A percentile compares a stretch with the other conserved stretches of the same genome.
Evolutionary conservation across 2,329 filamentous ascomycete species (phyloP).

Genomic region (Zymoseptoria tritici): DNA sequence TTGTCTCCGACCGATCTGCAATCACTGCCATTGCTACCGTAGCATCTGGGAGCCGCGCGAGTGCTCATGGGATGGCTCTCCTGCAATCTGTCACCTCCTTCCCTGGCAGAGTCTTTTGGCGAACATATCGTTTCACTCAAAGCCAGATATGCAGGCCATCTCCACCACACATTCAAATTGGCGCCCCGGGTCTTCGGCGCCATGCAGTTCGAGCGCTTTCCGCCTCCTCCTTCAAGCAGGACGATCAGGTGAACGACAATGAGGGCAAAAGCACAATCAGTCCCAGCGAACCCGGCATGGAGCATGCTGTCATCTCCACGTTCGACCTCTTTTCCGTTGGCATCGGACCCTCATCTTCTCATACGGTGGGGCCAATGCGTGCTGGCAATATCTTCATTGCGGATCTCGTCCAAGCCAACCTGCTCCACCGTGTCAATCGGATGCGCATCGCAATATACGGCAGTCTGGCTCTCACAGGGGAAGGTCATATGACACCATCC

Average conservation of each 20-base stretch:
- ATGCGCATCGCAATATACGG: slow-evolving; percentile 46
- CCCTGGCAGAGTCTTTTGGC: too few relatives aligned
- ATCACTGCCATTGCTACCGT: too few relatives aligned
- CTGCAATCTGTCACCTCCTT: too few relatives aligned
- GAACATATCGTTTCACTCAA: too few relatives aligned
- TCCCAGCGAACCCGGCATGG: slow-evolving; percentile 45
- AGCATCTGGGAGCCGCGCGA: too few relatives aligned
- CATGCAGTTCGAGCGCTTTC: neutral
- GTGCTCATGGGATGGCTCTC: too few relatives aligned
- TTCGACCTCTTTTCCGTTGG: slow-evolving; percentile 48
- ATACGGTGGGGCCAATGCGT: slow-evolving; percentile 47
- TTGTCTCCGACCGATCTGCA: too few relatives aligned
- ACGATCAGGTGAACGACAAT: slow-evolving; percentile 9
- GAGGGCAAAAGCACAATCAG: slow-evolving; percentile 32
- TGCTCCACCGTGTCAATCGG: slow-evolving; percentile 41
- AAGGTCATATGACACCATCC: slow-evolving; percentile 48
- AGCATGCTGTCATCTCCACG: slow-evolving; percentile 47
- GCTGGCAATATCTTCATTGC: slow-evolving; percentile 47
- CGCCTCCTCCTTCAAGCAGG: neutral
- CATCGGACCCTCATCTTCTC: slow-evolving; percentile 46
- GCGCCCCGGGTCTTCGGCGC: too few relatives aligned
- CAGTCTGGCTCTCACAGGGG: slow-evolving; percentile 45
- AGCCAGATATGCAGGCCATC: too few relatives aligned
- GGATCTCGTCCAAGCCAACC: slow-evolving; percentile 40
- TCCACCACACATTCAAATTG: too few relatives aligned